Evolutionary conservation across 2,329 filamentous ascomycete species (phyloP), one percentile per base, ranked within the genome.

Genomic region (Phoma sp.): DNA sequence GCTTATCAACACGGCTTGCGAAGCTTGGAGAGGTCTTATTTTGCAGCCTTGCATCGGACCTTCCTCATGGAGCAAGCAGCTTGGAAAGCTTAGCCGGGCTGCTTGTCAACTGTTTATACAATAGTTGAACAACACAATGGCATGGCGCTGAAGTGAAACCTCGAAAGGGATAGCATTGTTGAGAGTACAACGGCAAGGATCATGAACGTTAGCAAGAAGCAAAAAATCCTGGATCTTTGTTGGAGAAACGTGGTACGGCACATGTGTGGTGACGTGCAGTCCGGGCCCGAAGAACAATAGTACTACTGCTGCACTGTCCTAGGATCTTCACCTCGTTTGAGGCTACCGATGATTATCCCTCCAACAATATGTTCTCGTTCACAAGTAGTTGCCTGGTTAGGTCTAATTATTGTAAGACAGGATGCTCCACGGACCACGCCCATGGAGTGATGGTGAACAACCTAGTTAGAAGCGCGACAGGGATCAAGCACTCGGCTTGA

Each of bases 41-140:
- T 40, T 24, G 41, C 36, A 23, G 39, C 39, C 23, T 40, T 57
- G 54, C 52, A 52, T 59, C 51, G 24, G 47, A 61, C 58, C 61
- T 66, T 33, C 61, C 56, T 52, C 5, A 53, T 61, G 11, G 24
- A 57, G 62, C 43, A 61, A 57, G 36, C 29, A 47, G 39, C 57
- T 49, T 41, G 2, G 9, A n/a, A 35, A 45, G 55, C 43, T 51
- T 47, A 47, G 18, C 40, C 24, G 36, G 32, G 38, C 4, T 35
- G 44, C 22, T 29, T 36, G 25, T 13, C 32, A 22, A 42, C 25
- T 24, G 37, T 3, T 22, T 32, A n/a, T 2, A n/a, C 2, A 23
- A 32, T 5, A n/a, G 7, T 14, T 3, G 11, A 10, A 9, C 5
- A 5, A 24, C 24, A 14, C 11, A 41, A 4, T 7, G 11, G 10